Percentiles rank a stretch among this genome's conserved stretches.
These are phyloP conservation scores for Trichodelitschia bisporula DNA, from an alignment of 495 filamentous ascomycete genomes.

Conservation along the genomic window DNA sequence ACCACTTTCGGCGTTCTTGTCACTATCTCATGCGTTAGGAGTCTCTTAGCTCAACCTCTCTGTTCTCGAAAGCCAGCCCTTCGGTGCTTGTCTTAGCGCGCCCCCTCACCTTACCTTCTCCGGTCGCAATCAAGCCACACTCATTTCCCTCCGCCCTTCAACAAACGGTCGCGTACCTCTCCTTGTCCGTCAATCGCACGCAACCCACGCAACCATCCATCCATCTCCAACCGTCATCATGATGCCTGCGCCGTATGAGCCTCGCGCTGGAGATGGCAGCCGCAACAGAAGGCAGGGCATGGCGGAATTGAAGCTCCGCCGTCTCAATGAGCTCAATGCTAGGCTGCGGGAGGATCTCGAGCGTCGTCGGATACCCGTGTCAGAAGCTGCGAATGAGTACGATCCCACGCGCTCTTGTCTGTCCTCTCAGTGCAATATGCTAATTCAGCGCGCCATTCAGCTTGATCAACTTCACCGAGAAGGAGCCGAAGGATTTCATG, in stretches of 20 bases:
- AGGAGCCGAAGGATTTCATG: constrained; percentile 87
- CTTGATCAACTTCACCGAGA: constrained; percentile 87
- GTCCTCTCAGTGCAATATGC: constrained; percentile 1
- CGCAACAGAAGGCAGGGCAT: constrained; percentile 98
- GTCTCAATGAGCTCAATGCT: constrained; percentile 86
- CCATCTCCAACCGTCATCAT: constrained; percentile 9
- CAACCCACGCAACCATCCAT: too few species aligned
- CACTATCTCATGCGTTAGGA: too few species aligned
- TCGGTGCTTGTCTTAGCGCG: too few species aligned
- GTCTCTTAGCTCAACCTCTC: too few species aligned
- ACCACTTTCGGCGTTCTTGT: too few species aligned
- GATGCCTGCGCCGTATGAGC: constrained; percentile 19
- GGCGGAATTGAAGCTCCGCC: constrained; percentile 89
- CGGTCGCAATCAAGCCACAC: too few species aligned
- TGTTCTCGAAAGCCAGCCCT: too few species aligned
- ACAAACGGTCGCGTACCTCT: too few species aligned
- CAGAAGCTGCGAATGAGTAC: constrained; percentile 80
- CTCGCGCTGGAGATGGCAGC: constrained; percentile 21
- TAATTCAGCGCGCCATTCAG: constrained; percentile 29
- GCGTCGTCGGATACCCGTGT: constrained; percentile 80
- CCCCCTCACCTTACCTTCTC: too few species aligned
- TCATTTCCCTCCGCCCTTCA: too few species aligned
- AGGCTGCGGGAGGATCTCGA: constrained; percentile 88
- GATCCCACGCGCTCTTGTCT: constrained; percentile 12
- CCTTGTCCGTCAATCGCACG: too few species aligned